Conservation (phyloP, 805 yeast species). For the Lipomyces yamanashiensis region DNA sequence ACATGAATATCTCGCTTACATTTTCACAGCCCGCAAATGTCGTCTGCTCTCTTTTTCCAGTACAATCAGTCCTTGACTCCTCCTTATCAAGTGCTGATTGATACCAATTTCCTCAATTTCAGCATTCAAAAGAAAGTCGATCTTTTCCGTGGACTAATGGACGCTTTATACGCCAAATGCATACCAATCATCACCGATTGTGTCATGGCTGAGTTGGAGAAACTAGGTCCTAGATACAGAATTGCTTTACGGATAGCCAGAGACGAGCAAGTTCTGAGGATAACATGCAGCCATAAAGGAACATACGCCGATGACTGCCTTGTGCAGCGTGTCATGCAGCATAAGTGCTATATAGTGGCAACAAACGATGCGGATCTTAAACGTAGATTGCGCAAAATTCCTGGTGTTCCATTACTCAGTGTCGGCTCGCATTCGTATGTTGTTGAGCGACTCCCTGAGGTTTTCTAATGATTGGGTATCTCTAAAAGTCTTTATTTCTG, state of each 20-base stretch:
- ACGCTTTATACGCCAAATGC: conserved; percentile 89
- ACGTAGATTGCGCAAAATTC: conserved; percentile 91
- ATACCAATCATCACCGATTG: conserved; percentile 96
- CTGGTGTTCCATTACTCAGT: conserved; percentile 96
- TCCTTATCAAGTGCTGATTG: conserved; percentile 95
- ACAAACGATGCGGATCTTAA: conserved; percentile 97
- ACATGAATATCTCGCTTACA: conserved; percentile 31
- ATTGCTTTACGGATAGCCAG: conserved; percentile 91
- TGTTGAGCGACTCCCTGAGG: conserved; percentile 86
- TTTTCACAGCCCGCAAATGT: conserved; percentile 76
- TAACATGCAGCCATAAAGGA: conserved; percentile 91
- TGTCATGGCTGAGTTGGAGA: conserved; percentile 97
- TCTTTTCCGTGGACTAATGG: conserved; percentile 96
- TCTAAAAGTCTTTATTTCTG: not conserved
- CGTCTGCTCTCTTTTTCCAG: conserved; percentile 93
- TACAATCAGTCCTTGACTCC: conserved; percentile 93
- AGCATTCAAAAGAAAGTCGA: conserved; percentile 96
- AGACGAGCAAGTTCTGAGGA: conserved; percentile 86
- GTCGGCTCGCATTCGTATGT: conserved; percentile 93
- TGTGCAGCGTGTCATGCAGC: conserved; percentile 90
- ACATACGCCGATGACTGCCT: conserved; percentile 98
- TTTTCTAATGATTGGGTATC: not conserved
- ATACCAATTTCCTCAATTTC: conserved; percentile 95
- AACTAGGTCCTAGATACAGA: conserved; percentile 90
- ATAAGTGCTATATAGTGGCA: conserved; percentile 95